Conservation (phyloP, 1,284 basidiomycete genomes). For the Mycena sp. region DNA sequence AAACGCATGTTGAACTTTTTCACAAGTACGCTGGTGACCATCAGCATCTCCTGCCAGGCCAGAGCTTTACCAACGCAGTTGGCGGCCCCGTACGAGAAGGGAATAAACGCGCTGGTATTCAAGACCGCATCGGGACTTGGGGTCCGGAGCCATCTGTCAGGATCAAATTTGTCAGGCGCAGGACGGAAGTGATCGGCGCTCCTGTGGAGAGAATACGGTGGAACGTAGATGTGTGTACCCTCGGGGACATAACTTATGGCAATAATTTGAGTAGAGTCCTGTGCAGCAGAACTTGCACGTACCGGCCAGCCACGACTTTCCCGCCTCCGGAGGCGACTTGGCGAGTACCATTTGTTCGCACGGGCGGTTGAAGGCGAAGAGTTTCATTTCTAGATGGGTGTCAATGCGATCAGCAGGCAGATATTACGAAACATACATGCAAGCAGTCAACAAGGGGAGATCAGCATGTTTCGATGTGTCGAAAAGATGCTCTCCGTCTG, state of each 20-base stretch:
- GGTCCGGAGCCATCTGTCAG: conserved; percentile 49
- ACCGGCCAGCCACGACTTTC: conserved; percentile 18
- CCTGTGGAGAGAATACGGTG: conserved; percentile 30
- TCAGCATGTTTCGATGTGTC: conserved; percentile 46
- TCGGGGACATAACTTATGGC: conserved; percentile 9
- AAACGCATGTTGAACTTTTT: conserved; percentile 43
- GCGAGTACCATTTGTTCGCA: conserved; percentile 52
- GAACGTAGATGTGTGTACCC: conserved; percentile 19
- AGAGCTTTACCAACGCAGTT: conserved; percentile 50
- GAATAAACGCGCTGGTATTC: conserved; percentile 46
- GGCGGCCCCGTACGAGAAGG: conserved; percentile 50
- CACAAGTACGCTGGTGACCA: conserved; percentile 36
- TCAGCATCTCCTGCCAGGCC: conserved; percentile 46
- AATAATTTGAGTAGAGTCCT: neutral
- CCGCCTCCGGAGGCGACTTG: conserved; percentile 2
- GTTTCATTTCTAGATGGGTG: conserved; percentile 60
- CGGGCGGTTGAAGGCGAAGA: conserved; percentile 62
- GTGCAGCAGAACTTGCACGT: neutral
- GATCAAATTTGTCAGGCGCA: conserved; percentile 45
- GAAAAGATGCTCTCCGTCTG: conserved; percentile 47
- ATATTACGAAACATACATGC: conserved; percentile 48
- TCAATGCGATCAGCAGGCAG: conserved; percentile 10
- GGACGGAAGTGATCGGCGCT: conserved; percentile 50
- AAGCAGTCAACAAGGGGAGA: conserved; percentile 59
- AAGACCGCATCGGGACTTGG: conserved; percentile 23